Conservation (phyloP, 306 rosid genomes). For the Quercus suber region DNA sequence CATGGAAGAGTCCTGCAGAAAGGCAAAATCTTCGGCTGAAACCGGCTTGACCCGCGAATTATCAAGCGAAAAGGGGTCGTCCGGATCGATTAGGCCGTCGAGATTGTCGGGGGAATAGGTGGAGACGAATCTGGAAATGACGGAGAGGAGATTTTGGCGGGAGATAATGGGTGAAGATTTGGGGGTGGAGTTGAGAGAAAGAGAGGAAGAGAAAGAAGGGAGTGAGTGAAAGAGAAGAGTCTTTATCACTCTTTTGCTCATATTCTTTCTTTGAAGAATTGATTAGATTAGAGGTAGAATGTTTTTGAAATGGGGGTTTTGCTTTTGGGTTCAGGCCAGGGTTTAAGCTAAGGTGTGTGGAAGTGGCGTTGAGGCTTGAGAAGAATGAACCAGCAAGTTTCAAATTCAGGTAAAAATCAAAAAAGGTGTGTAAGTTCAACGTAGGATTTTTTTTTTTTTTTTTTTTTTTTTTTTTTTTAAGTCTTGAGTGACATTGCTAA, state of each 20-base stretch:
- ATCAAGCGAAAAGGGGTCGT: conserved; percentile 17
- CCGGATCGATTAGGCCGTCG: conserved; percentile 47
- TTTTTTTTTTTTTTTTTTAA: no score
- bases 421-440: no score
- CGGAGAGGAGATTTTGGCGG: conserved; percentile 1
- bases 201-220: conserved; percentile 28
- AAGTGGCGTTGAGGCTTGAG: no score
- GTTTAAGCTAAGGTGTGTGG: neutral
- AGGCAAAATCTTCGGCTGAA: conserved; percentile 44
- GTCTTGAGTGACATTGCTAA: no score
- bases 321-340: neutral
- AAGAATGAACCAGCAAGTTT: no score
- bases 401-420: no score
- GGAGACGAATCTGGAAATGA: conserved; percentile 16
- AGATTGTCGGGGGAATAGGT: conserved; percentile 41
- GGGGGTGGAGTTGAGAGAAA: neutral
- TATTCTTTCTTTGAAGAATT: conserved; percentile 7
- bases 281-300: neutral
- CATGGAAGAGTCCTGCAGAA: conserved; percentile 48
- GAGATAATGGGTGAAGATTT: conserved; percentile 5
- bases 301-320: neutral
- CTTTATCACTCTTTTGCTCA: conserved; percentile 48
- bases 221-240: conserved; percentile 25
- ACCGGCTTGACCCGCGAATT: conserved; percentile 21
- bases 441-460: no score